These are phyloP conservation scores for Suaeda aralocaspica DNA, from an alignment of 148 eudicot genomes.

Conservation along the genomic window DNA sequence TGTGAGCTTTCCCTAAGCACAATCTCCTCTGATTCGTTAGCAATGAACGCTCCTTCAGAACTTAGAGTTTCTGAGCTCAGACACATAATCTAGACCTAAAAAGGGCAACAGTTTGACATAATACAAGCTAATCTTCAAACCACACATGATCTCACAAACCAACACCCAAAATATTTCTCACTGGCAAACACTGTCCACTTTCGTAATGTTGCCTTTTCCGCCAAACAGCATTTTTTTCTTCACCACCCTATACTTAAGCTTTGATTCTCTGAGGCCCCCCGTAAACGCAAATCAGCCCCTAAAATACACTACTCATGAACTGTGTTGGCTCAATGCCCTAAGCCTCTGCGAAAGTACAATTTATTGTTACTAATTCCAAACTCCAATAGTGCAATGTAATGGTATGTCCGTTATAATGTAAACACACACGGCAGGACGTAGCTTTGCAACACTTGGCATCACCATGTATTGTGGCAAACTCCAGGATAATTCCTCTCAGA, in stretches of 20 bases:
- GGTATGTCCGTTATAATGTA: not conserved
- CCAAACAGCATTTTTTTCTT: too few relatives aligned
- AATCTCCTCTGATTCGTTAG: conserved; percentile 91
- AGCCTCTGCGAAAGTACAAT: conserved; percentile 49
- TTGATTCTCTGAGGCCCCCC: too few relatives aligned
- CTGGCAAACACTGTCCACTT: conserved; percentile 78
- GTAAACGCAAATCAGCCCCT: too few relatives aligned
- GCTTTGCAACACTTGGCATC: conserved; percentile 68
- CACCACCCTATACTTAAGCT: too few relatives aligned
- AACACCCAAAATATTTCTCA: conserved; percentile 37
- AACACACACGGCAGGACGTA: not conserved
- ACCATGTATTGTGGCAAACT: conserved; percentile 99
- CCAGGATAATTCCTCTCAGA: conserved; percentile 80
- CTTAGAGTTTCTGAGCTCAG: conserved; percentile 94
- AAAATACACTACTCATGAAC: conserved; percentile 88
- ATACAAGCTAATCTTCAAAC: too few relatives aligned
- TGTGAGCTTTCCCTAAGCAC: conserved; percentile 98
- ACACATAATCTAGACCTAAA: conserved; percentile 86
- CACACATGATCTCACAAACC: conserved; percentile 2
- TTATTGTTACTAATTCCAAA: conserved; percentile 6
- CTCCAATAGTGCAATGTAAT: not conserved
- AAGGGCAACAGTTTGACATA: not conserved
- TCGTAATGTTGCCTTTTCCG: conserved; percentile 84
- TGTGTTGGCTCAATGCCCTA: conserved; percentile 94
- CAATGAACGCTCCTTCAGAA: conserved; percentile 92